These are phyloP conservation scores for Lodderomyces oxycetoniae DNA, from an alignment of 1,139 yeast genomes.

Conservation along the genomic window DNA sequence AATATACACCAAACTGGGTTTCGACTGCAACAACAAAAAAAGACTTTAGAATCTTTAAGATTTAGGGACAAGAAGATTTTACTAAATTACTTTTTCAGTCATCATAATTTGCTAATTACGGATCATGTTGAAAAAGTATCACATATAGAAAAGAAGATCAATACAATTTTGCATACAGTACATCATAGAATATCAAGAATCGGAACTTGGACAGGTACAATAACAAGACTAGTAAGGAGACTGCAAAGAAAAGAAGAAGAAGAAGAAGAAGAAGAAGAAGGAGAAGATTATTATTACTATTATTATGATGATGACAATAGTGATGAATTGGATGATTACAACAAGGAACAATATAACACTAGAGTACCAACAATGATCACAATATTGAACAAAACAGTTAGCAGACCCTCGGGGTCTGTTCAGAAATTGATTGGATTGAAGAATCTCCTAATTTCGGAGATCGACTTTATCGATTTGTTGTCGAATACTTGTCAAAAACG, in stretches of 20 bases:
- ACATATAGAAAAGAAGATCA: constrained; percentile 25
- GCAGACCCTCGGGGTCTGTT: constrained; percentile 22
- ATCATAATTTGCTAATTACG: constrained; percentile 30
- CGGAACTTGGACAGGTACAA: constrained; percentile 56
- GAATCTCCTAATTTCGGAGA: constrained; percentile 29
- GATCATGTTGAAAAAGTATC: constrained; percentile 18
- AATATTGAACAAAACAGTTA: constrained; percentile 24
- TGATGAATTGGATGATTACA: constrained; percentile 14
- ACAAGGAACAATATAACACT: constrained; percentile 9
- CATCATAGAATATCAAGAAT: constrained; percentile 44
- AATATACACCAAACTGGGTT: neutral
- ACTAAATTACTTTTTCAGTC: constrained; percentile 38
- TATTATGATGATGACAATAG: no score
- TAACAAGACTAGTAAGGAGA: neutral
- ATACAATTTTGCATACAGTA: constrained; percentile 24
- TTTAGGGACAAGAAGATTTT: constrained; percentile 29
- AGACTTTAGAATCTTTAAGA: constrained; percentile 18
- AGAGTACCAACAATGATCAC: constrained; percentile 34
- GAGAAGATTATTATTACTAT: neutral
- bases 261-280: neutral
- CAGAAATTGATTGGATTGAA: constrained; percentile 22
- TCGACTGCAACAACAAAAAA: no score
- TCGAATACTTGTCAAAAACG: constrained; percentile 23
- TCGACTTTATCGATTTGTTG: constrained; percentile 36
- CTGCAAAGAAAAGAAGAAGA: neutral